Base-by-base conservation (phyloP, 495 filamentous ascomycete genomes). In the Echria macrotheca region DNA sequence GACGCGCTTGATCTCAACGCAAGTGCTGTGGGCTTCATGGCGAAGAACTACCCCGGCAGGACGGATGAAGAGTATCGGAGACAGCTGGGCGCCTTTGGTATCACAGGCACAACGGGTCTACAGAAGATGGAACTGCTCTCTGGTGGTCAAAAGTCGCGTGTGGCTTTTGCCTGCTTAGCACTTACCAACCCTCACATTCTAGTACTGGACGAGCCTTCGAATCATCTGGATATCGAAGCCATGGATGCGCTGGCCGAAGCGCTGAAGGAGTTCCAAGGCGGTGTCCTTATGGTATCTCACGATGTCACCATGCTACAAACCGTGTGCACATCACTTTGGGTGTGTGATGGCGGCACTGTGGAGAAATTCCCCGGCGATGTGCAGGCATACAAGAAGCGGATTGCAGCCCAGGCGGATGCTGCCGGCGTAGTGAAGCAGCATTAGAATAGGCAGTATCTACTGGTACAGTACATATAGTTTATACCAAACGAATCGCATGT, bases 141-240 rank as follows among this genome's bases (percentile, higher is more conserved):
- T 7, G 93, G 93, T 75, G 93, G 93, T 70, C 93, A 99, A 68
- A 99, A 99, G 69, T 96, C 89, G 21, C 85, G 93, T 69, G 93
- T 99, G 1, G 94, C 93, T 18, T 99, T 99, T 66, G 90, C 93
- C 19, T 96, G 91, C 60, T 71, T 99, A 43, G 91, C 89, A 2
- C 69, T 99, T 44, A 86, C 80, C 18, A 95, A 96, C 67, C 93
- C 93, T 12, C 93, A 99, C 63, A 96, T 99, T 54, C 73, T 99
- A 19, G 94, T 99, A 42, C 86, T 99, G 35, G 93, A 99, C 76
- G 93, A 99, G 63, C 93, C 93, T 60, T 93, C 87, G 44, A 99
- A 99, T 71, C 93, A 99, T 59, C 71, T 99, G 60, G 93, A 99
- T 80, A 96, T 99, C 58, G 93, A 99, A 65, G 93, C 94, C 49